phyloP scores from a whole-genome alignment of 495 filamentous ascomycete genomes.

The Talaromyces nanjingensis region DNA sequence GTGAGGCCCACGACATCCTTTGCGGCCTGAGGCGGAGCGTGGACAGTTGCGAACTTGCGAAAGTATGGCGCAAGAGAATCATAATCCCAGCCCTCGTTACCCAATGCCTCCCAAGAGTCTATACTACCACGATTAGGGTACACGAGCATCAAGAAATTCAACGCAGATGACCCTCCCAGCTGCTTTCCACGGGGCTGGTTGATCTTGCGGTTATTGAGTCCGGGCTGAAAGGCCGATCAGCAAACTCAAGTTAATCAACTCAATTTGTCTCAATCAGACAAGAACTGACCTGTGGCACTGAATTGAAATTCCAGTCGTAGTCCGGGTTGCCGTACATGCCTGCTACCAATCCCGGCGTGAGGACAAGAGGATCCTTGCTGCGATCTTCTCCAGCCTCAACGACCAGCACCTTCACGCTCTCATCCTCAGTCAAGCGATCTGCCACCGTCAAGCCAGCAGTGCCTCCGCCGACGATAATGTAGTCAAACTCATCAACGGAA shows the following conservation, averaged over 20 bases:
- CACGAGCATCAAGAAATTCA: slow-evolving; percentile 35
- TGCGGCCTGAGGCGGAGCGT: slow-evolving; percentile 12
- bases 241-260: not conserved
- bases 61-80: slow-evolving; percentile 41
- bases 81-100: slow-evolving; percentile 48
- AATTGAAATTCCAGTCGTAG: slow-evolving; percentile 49
- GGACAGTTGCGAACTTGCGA: slow-evolving; percentile 18
- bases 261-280: not conserved
- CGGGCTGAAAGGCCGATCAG: slow-evolving; percentile 8
- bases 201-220: slow-evolving; percentile 19
- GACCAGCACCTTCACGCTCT: slow-evolving; percentile 34
- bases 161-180: slow-evolving; percentile 48
- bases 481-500: slow-evolving; percentile 21
- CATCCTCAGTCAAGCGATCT: slow-evolving; percentile 36
- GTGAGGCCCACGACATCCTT: slow-evolving; percentile 12
- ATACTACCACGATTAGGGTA: slow-evolving; percentile 32
- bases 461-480: slow-evolving; percentile 34
- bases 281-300: slow-evolving; percentile 37
- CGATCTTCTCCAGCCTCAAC: slow-evolving; percentile 49
- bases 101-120: slow-evolving; percentile 48
- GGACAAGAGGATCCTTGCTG: slow-evolving; percentile 37
- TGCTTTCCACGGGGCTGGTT: slow-evolving; percentile 43
- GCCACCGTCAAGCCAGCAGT: slow-evolving; percentile 42
- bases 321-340: slow-evolving; percentile 40
- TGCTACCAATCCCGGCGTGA: slow-evolving; percentile 36